Percentiles rank a stretch among this genome's conserved stretches.
Evolutionary conservation across 1,284 basidiomycete species (phyloP).

Genomic region (Sparassis latifolia): DNA sequence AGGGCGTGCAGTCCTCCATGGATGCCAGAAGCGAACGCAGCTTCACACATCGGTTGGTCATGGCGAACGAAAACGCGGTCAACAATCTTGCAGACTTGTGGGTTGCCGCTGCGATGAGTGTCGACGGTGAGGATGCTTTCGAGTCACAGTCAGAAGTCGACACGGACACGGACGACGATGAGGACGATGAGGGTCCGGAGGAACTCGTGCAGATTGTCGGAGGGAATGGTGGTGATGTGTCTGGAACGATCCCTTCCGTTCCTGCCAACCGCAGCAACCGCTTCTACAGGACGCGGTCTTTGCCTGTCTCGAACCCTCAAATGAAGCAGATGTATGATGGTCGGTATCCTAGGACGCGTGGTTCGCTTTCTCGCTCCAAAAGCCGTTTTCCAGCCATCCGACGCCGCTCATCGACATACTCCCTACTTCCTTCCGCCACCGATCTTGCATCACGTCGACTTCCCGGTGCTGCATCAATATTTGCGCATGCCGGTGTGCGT

Average conservation of each 20-base stretch:
- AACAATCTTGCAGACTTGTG: constrained; percentile 87
- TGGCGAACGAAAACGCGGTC: constrained; percentile 88
- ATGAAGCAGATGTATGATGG: no score
- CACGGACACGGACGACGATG: constrained; percentile 17
- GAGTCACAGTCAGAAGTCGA: constrained; percentile 35
- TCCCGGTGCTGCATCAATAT: constrained; percentile 44
- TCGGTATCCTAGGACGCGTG: no score
- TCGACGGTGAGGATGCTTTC: constrained; percentile 76
- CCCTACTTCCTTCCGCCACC: constrained; percentile 1
- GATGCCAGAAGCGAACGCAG: constrained; percentile 50
- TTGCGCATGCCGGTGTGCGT: constrained; percentile 71
- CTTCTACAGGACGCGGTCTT: no score
- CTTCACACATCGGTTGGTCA: constrained; percentile 85
- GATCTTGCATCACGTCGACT: constrained; percentile 40
- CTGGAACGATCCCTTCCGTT: constrained; percentile 10
- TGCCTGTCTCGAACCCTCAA: no score
- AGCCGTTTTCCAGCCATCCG: no score
- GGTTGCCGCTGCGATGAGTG: constrained; percentile 90
- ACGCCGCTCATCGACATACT: no score
- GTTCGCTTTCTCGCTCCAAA: no score
- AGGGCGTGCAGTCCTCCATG: constrained; percentile 30
- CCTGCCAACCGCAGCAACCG: no score
- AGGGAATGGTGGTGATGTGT: constrained; percentile 26
- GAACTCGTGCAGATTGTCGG: constrained; percentile 26
- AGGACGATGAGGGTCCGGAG: constrained; percentile 5